A percentile compares a stretch with the other conserved stretches of the same genome.
These are phyloP conservation scores for Fusarium sp. DNA, from an alignment of 2,329 filamentous ascomycete species.

Conservation along the genomic window DNA sequence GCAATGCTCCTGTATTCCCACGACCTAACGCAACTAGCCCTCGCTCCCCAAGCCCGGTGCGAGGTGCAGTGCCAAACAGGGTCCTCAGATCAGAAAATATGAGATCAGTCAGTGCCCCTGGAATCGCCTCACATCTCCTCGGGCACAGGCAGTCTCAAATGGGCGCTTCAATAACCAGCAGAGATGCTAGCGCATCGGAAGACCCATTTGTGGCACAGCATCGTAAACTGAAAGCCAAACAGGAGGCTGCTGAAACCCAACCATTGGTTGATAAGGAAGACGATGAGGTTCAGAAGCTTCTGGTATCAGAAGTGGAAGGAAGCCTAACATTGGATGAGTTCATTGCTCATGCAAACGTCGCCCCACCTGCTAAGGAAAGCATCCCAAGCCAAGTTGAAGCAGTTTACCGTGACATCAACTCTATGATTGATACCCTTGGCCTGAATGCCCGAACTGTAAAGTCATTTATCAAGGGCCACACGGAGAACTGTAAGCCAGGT, in stretches of 20 bases:
- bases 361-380: slow-evolving; percentile 65
- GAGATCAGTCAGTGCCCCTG: slow-evolving; percentile 71
- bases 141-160: slow-evolving; percentile 55
- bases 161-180: slow-evolving; percentile 56
- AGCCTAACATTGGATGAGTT: slow-evolving; percentile 75
- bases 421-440: slow-evolving; percentile 93
- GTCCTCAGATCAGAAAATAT: slow-evolving; percentile 62
- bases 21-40: slow-evolving; percentile 69
- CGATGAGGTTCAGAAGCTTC: slow-evolving; percentile 72
- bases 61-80: slow-evolving; percentile 66
- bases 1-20: slow-evolving; percentile 65
- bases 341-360: slow-evolving; percentile 70
- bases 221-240: slow-evolving; percentile 64
- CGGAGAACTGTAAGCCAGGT: slow-evolving; percentile 63
- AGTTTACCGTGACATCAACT: slow-evolving; percentile 84
- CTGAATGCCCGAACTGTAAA: slow-evolving; percentile 80
- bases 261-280: slow-evolving; percentile 76
- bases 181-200: slow-evolving; percentile 53
- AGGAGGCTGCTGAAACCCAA: slow-evolving; percentile 68
- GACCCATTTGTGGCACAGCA: slow-evolving; percentile 65
- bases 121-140: slow-evolving; percentile 68
- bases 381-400: slow-evolving; percentile 74
- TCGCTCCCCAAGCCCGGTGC: slow-evolving; percentile 79
- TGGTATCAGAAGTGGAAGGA: slow-evolving; percentile 71
- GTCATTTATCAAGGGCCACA: slow-evolving; percentile 76